These are phyloP conservation scores for Pythium utonaiense DNA, from an alignment of 352 stramenopile genomes.

Conservation along the genomic window DNA sequence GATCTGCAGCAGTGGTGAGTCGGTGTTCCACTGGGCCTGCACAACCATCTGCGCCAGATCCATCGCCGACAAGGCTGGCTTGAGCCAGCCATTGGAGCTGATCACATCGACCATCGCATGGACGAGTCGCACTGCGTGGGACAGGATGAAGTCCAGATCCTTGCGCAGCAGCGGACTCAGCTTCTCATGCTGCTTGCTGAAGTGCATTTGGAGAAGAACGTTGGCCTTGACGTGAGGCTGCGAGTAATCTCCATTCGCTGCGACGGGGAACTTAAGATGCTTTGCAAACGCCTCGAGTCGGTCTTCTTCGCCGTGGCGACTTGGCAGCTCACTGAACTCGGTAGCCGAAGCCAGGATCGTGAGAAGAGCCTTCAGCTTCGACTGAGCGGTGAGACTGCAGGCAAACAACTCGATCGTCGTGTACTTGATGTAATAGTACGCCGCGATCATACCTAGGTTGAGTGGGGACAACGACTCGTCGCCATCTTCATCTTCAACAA, in stretches of 20 bases:
- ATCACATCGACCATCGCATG: conserved; percentile 99
- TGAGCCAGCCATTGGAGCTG: conserved; percentile 98
- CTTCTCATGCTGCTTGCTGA: conserved; percentile 89
- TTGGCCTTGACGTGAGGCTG: conserved; percentile 96
- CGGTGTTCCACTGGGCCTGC: conserved; percentile 97
- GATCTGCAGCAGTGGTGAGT: conserved; percentile 95
- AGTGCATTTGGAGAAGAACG: conserved; percentile 97
- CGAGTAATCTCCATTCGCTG: conserved; percentile 84
- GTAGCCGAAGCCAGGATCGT: conserved; percentile 96
- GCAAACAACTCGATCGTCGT: conserved; percentile 99
- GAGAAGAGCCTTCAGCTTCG: conserved; percentile 95
- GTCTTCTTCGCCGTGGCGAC: conserved; percentile 93
- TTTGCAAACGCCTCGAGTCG: conserved; percentile 92
- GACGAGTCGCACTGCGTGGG: conserved; percentile 91
- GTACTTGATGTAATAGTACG: conserved; percentile 99
- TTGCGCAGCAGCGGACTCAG: conserved; percentile 90
- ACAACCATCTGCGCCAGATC: conserved; percentile 99
- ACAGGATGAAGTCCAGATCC: conserved; percentile 92
- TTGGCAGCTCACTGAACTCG: conserved; percentile 95
- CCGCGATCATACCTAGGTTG: conserved; percentile 99
- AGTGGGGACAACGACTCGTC: conserved; percentile 92
- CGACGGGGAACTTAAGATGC: conserved; percentile 91
- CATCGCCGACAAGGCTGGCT: conserved; percentile 97
- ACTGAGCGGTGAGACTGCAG: conserved; percentile 94
- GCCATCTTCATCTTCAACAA: conserved; percentile 89